Base-by-base conservation (phyloP, 371 early-diverging fungal genomes). In the Parasitella parasitica region DNA sequence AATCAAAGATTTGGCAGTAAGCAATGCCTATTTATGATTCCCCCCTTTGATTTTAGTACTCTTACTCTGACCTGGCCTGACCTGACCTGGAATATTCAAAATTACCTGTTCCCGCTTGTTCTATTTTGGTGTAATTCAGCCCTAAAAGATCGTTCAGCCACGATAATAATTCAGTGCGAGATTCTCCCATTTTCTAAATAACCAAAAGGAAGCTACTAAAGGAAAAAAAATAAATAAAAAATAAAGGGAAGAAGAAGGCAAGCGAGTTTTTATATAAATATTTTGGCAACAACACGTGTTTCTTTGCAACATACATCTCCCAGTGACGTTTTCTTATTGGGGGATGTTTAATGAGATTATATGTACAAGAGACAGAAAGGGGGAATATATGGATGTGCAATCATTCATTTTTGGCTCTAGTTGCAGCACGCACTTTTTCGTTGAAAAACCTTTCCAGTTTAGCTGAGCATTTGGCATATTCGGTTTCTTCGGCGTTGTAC, bases 121-220 rank as follows among this genome's bases (percentile, higher is more conserved):
- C 97, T 34, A 97, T 78, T 70, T 95, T 96, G 59, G 94, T 92
- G 75, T 93, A 92, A 66, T 81, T 91, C 48, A 93, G 77, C 58
- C 91, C 91, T 36, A 93, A 82, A 24, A 96, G 85, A 56, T 94
- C 94, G 73, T 97, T 97, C 57, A 96, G 59, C 98, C 98, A 97
- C 37, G 87, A 87, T 20, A 97, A 70, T 32, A 98, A 84, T 69
- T 96, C 96, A 36, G 83, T 89, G 71, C 97, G 84, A 61, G 89
- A 89, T 79, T 91, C 92, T 46, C 85, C 80, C 93, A 93, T 93
- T 43, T 46, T 18, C 46, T 3, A 37, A 2, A 43, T 35, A 18
- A 18, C 7, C 22, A 26, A 54, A 26, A 34, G 34, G 20, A 41
- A 35, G 11, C 20, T 12, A 12, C 11, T 22, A 46, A 16, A 37